A percentile compares a stretch with the other conserved stretches of the same genome.
Conservation (phyloP, 768 basidiomycete species). For the Rhizopogon sp. region DNA sequence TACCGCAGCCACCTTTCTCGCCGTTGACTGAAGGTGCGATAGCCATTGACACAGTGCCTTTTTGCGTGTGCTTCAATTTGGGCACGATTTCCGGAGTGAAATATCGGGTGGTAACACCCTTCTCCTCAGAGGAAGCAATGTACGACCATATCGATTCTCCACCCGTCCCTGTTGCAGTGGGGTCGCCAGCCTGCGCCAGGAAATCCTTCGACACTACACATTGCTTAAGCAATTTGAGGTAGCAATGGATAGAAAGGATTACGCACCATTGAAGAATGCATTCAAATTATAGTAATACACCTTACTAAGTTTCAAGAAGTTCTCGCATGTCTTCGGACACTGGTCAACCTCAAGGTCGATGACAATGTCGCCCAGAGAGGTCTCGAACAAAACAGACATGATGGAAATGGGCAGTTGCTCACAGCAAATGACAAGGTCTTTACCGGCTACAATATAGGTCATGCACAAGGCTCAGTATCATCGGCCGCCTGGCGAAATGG, state of each 20-base stretch:
- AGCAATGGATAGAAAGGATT: background rate
- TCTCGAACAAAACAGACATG: conserved; percentile 97
- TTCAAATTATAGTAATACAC: conserved; percentile 95
- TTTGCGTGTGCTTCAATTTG: conserved; percentile 74
- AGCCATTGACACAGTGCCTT: conserved; percentile 97
- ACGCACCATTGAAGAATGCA: conserved; percentile 95
- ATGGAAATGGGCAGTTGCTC: background rate
- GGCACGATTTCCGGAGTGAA: conserved; percentile 82
- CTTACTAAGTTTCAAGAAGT: conserved; percentile 98
- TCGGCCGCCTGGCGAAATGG: conserved; percentile 79
- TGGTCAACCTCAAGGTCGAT: conserved; percentile 90
- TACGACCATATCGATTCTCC: conserved; percentile 88
- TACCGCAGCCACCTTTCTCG: conserved; percentile 76
- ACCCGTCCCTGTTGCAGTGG: conserved; percentile 89
- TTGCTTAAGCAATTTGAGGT: background rate
- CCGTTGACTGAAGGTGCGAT: conserved; percentile 77
- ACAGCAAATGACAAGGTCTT: background rate
- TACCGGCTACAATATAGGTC: background rate
- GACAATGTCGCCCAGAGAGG: conserved; percentile 93
- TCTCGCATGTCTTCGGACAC: conserved; percentile 89
- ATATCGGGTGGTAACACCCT: conserved; percentile 55
- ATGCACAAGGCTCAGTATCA: background rate
- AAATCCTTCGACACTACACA: conserved; percentile 90
- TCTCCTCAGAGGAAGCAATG: conserved; percentile 44
- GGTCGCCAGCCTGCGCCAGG: conserved; percentile 94